phyloP scores from a whole-genome alignment of 331 rosid genomes.

The Pyracantha coccinea region DNA sequence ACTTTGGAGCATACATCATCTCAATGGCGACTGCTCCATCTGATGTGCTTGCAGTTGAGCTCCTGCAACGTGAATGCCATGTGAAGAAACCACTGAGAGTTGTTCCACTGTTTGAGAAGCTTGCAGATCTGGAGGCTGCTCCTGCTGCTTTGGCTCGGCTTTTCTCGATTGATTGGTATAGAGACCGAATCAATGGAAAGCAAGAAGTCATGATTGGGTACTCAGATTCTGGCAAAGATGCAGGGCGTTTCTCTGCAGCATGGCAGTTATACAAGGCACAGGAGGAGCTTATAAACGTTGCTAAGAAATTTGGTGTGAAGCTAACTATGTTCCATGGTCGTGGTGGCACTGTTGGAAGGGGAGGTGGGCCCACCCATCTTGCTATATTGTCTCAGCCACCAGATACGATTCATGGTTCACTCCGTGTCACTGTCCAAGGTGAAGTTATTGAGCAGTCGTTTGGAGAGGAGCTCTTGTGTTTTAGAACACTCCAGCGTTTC shows the following conservation, averaged over 20 bases:
- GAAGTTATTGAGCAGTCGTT: constrained; percentile 95
- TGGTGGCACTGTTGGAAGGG: constrained; percentile 98
- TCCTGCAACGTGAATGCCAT: constrained; percentile 88
- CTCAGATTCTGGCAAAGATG: constrained; percentile 98
- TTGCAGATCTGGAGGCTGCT: constrained; percentile 88
- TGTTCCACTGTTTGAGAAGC: constrained; percentile 95
- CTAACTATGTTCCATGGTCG: constrained; percentile 98
- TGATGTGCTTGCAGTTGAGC: constrained; percentile 94
- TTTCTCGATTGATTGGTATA: constrained; percentile 91
- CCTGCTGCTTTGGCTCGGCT: constrained; percentile 90
- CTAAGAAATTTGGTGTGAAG: constrained; percentile 78
- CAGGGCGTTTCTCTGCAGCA: constrained; percentile 97
- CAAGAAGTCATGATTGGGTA: constrained; percentile 99
- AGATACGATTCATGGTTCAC: constrained; percentile 87
- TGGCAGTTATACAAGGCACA: constrained; percentile 99
- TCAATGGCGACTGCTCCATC: constrained; percentile 98
- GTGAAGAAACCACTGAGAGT: constrained; percentile 75
- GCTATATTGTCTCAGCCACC: constrained; percentile 98
- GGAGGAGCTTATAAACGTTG: constrained; percentile 89
- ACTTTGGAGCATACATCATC: constrained; percentile 94
- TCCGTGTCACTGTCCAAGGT: constrained; percentile 97
- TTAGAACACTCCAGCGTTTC: constrained; percentile 92
- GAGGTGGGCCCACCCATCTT: constrained; percentile 99
- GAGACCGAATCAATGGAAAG: constrained; percentile 69
- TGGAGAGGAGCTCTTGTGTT: constrained; percentile 91